Percentiles rank a stretch among this genome's conserved stretches.
These are phyloP conservation scores for Solanum aculeatissimum DNA, from an alignment of 305 asterid genomes.

Conservation along the genomic window DNA sequence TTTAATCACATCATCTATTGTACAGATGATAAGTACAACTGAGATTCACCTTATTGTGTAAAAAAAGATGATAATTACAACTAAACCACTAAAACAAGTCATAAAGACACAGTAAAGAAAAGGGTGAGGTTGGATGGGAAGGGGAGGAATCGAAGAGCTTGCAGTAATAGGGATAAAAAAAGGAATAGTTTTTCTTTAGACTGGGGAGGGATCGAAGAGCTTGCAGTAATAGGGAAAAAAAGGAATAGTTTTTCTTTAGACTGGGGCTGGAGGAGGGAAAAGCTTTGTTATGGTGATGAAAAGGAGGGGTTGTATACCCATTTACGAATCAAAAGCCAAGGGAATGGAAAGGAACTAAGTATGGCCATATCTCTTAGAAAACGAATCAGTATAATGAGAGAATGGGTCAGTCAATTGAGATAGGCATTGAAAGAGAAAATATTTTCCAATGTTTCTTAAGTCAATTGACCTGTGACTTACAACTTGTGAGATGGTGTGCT, in stretches of 20 bases:
- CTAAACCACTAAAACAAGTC: not conserved
- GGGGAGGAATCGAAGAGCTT: too few relatives aligned
- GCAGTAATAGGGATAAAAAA: too few relatives aligned
- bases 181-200: too few relatives aligned
- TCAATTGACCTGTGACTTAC: not conserved
- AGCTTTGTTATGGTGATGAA: too few relatives aligned
- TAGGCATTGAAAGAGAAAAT: not conserved
- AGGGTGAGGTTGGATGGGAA: not conserved
- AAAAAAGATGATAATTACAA: not conserved
- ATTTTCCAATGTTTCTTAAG: not conserved
- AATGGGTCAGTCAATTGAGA: not conserved
- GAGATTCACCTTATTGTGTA: not conserved
- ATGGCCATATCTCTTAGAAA: not conserved
- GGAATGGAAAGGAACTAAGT: not conserved
- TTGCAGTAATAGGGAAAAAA: too few relatives aligned
- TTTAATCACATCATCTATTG: not conserved
- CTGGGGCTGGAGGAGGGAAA: too few relatives aligned
- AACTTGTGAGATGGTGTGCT: not conserved
- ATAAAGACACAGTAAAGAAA: not conserved
- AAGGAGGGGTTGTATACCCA: too few relatives aligned
- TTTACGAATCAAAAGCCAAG: not conserved
- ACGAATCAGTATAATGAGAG: not conserved
- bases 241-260: too few relatives aligned
- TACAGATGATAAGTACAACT: not conserved
- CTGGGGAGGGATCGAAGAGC: too few relatives aligned